Conservation (phyloP, 2,329 filamentous ascomycete genomes). For the Fusarium liriodendri region DNA sequence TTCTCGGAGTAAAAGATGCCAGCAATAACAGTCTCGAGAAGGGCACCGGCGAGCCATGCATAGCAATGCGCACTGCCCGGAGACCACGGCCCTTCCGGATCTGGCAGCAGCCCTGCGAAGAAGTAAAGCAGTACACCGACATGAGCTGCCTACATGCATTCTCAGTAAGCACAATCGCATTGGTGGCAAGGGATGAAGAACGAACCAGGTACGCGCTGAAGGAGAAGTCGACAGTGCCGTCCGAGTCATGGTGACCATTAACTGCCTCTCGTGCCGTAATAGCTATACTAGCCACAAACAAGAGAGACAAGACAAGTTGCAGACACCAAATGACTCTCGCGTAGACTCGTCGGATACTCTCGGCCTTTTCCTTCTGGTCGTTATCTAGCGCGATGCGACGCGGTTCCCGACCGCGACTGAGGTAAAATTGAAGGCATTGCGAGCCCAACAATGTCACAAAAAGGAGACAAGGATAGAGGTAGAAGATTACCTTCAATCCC, state of each 20-base stretch:
- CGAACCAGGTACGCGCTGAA: constrained; percentile 55
- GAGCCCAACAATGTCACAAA: constrained; percentile 51
- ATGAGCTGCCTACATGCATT: constrained; percentile 49
- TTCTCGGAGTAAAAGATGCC: constrained; percentile 48
- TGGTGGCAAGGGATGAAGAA: neutral
- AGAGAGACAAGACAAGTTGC: constrained; percentile 47
- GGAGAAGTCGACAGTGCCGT: constrained; percentile 47
- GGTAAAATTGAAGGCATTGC: constrained; percentile 53
- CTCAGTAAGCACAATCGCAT: constrained; percentile 4
- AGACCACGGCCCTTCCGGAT: constrained; percentile 58
- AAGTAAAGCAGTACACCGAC: constrained; percentile 56
- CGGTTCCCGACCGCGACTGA: constrained; percentile 43
- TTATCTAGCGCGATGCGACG: constrained; percentile 38
- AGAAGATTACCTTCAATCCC: constrained; percentile 54
- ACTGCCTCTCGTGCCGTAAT: constrained; percentile 49
- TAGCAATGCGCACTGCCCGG: constrained; percentile 50
- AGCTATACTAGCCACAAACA: constrained; percentile 51
- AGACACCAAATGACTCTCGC: constrained; percentile 50
- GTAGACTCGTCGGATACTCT: constrained; percentile 45
- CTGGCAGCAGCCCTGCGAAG: constrained; percentile 54
- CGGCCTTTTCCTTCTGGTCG: constrained; percentile 45
- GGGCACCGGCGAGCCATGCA: constrained; percentile 51
- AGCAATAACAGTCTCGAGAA: constrained; percentile 52
- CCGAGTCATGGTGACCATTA: constrained; percentile 36
- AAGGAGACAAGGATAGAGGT: constrained; percentile 54